Base-by-base conservation (phyloP, 164 flowering plant genomes). In the Magnolia officinalis region DNA sequence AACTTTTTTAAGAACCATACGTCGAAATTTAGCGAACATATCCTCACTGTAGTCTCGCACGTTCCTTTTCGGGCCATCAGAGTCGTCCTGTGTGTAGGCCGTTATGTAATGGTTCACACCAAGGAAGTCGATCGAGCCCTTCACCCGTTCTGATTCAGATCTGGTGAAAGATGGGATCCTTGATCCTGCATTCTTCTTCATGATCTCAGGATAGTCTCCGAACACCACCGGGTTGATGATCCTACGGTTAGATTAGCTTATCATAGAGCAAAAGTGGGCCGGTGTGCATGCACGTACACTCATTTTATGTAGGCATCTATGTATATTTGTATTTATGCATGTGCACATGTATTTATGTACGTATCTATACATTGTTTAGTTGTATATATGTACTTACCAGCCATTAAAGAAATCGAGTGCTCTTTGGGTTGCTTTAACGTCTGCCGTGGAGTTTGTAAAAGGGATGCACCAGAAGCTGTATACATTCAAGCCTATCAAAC, bases 131-230 rank as follows among this genome's bases (percentile, higher is more conserved):
- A 50, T 73, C 5, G 85, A 82, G 2, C 83, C 85, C 70, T 85
- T 83, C 10, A 83, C 19, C 26, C 77, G 78, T 72, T 74, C 13
- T 11, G 81, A 73, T 66, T 83, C 81, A 5, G 18, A 9, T 75
- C 77, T 77, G 26, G 75, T 85, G 82, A 93, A 92, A 49, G 81
- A 75, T 10, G 95, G 94, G 18, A 94, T 24, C 74, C 94, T 86
- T 1, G 81, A 61, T 1, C 92, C 90, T 1, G 61, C 91, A 49
- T 51, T 84, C 73, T 76, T 73, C 77, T 81, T 90, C 95, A 91
- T 89, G 74, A 71, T 69, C 24, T 78, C 70, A 0, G 94, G 95
- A 75, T 93, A 92, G 68, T 87, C 92, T 70, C 98, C 98, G 77
- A 66, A 79, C 14, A 87, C 78, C 72, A 92, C 66, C 4, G 91